Evolutionary conservation across 2,329 filamentous ascomycete species (phyloP), one percentile per base, ranked within the genome.

Genomic region (Niveomyces coronatus): DNA sequence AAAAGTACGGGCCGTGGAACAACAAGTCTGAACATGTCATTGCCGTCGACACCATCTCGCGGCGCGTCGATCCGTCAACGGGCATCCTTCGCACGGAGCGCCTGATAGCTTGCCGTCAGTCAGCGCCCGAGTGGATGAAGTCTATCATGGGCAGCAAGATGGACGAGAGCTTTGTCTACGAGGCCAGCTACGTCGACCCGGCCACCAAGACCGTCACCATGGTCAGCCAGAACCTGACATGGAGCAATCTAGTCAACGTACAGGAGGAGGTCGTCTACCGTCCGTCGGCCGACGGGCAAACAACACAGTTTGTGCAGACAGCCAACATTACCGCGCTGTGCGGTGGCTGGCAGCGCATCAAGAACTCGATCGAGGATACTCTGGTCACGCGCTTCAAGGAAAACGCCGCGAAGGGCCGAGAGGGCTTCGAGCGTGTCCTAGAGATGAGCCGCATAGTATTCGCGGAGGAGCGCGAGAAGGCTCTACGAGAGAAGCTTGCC

Each of bases 1-100:
- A 80, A 51, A 98, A 98, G 63, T 98, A 98, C 66, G 93, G 86
- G 54, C 89, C 89, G 15, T 96, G 91, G 89, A 98, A 98, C 68
- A 84, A 95, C 61, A 91, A 94, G 66, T 88, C 85, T n/a, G 85
- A 87, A 28, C 91, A 98, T 62, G 91, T 98, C 49, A 79, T 93
- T 48, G 88, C 86, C 49, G 91, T 96, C 54, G 91, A 98, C 66
- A 96, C 89, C 11, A 64, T 98, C 52, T 82, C 79, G 37, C 84
- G 91, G 31, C 49, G 49, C 35, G 67, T 78, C 58, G 71, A 77
- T 51, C 57, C 67, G 2, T 56, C 55, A 16, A 76, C 74, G 10
- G 74, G 74, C 48, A 73, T 78, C 52, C 68, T 78, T 41, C 70
- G 71, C 45, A 77, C 73, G 19, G 74, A 77, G 51, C 71, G 74